These are phyloP conservation scores for Boletus sp. DNA, from an alignment of 768 basidiomycete species.

Conservation along the genomic window DNA sequence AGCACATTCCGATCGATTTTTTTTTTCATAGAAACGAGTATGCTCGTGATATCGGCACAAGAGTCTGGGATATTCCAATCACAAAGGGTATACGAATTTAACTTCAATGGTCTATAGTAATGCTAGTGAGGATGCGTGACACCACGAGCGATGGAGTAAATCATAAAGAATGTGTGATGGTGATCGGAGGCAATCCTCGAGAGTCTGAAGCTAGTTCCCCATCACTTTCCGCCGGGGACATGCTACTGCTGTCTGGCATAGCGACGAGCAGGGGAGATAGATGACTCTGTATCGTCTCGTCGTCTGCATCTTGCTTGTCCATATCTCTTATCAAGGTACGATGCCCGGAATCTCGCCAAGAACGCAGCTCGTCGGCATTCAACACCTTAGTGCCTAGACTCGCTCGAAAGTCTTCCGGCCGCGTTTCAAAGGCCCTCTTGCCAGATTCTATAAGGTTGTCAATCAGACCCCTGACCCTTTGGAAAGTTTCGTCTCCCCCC, in stretches of 20 bases:
- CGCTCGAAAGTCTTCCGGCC: constrained; percentile 48
- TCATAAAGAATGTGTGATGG: constrained; percentile 39
- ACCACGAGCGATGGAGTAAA: constrained; percentile 1
- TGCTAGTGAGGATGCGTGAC: constrained; percentile 13
- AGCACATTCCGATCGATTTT: constrained; percentile 5
- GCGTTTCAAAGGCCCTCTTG: constrained; percentile 57
- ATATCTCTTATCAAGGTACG: constrained; percentile 8
- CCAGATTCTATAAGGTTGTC: constrained; percentile 60
- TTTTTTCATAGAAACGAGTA: constrained; percentile 11
- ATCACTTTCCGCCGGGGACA: constrained; percentile 27
- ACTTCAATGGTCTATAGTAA: constrained; percentile 23
- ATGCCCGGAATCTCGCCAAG: constrained; percentile 46
- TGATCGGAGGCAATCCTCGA: constrained; percentile 39
- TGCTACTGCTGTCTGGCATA: constrained; percentile 13
- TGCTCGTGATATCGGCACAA: constrained; percentile 10
- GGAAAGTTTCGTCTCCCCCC: constrained; percentile 54
- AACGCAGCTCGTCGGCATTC: constrained; percentile 65
- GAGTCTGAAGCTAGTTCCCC: constrained; percentile 21
- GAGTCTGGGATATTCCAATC: constrained; percentile 14
- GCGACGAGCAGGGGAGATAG: constrained; percentile 19
- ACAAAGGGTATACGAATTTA: constrained; percentile 27
- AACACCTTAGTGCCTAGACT: constrained; percentile 63
- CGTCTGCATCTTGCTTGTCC: constrained; percentile 27
- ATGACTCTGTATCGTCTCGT: constrained; percentile 26
- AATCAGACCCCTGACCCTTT: constrained; percentile 59